These are phyloP conservation scores for Osmozyma mogii DNA, from an alignment of 805 yeast species.

Conservation along the genomic window DNA sequence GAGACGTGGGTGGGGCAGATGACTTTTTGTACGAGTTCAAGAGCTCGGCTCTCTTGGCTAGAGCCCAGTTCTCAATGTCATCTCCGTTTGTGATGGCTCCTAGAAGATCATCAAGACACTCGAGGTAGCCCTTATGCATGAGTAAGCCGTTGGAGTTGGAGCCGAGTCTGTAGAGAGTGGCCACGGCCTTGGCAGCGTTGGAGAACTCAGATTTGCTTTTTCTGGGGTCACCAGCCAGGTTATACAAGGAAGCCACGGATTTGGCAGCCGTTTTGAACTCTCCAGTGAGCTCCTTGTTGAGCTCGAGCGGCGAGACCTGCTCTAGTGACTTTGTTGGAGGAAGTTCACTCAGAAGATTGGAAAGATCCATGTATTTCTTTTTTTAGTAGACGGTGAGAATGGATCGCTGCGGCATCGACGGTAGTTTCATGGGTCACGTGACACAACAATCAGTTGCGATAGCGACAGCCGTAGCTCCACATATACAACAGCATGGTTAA, in stretches of 20 bases:
- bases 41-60: conserved; percentile 40
- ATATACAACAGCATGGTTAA: conserved; percentile 55
- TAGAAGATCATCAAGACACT: conserved; percentile 51
- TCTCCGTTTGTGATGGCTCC: conserved; percentile 30
- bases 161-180: conserved; percentile 51
- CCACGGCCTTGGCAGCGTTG: conserved; percentile 35
- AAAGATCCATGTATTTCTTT: conserved; percentile 46
- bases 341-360: conserved; percentile 47
- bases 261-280: conserved; percentile 68
- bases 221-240: conserved; percentile 8
- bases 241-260: conserved; percentile 50
- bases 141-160: conserved; percentile 42
- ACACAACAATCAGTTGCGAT: not conserved
- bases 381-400: no score
- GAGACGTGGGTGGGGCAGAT: no score
- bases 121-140: conserved; percentile 51
- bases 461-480: no score
- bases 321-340: conserved; percentile 46
- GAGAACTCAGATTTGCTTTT: conserved; percentile 22
- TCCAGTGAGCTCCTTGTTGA: conserved; percentile 46
- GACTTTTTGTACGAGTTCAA: conserved; percentile 6
- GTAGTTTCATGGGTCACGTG: not conserved
- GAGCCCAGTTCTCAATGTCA: conserved; percentile 48
- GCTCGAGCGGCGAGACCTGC: conserved; percentile 38
- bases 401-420: not conserved